Base-by-base conservation (phyloP, 495 filamentous ascomycete genomes). In the Penicillium pancosmium region DNA sequence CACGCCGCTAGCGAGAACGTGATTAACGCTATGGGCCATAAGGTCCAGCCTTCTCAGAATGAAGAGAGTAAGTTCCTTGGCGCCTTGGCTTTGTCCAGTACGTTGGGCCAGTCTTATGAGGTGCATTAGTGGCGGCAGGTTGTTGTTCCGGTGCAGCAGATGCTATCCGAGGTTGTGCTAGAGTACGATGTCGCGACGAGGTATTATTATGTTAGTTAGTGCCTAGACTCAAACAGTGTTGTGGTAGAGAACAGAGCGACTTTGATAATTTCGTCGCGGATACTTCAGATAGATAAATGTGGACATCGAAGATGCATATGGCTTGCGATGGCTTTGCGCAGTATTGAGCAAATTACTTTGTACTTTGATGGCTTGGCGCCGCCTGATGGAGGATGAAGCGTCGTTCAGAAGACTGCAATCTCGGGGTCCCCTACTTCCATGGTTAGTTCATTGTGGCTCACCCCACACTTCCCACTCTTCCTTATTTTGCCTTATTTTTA, bases 141-240 rank as follows among this genome's bases (percentile, higher is more conserved):
- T 8, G 64, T 71, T 2, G 59, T 77, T 1, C 35, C 23, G 31
- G 62, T 68, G 9, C 63, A 66, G 11, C 54, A 70, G 51, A 75
- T 78, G 68, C 63, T 70, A 54, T 59, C 23, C 4, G 75, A 78
- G 58, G 68, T 73, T 27, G 36, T 73, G 38, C 54, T 77, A 56
- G 73, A 79, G 65, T 78, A 71, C 62, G 75, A 78, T 67, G 34
- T 57, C 23, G 67, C 62, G 2, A 73, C 73, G 27, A 56, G 76
- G 55, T 79, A 73, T 51, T 75, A 70, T 64, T 70, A 15, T 4
- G 33, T 31, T 50, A 50, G 33, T 31, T 50, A 50, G 11, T 27
- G 43, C 9, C 43, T 21, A 21, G 16, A 21, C 2, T 46, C 3
- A 5, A 46, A 19, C 43, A 2, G 2, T 9, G 43, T 31, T 6